Evolutionary conservation across 2,329 filamentous ascomycete genomes (phyloP).

Genomic region (Knufia fluminis): DNA sequence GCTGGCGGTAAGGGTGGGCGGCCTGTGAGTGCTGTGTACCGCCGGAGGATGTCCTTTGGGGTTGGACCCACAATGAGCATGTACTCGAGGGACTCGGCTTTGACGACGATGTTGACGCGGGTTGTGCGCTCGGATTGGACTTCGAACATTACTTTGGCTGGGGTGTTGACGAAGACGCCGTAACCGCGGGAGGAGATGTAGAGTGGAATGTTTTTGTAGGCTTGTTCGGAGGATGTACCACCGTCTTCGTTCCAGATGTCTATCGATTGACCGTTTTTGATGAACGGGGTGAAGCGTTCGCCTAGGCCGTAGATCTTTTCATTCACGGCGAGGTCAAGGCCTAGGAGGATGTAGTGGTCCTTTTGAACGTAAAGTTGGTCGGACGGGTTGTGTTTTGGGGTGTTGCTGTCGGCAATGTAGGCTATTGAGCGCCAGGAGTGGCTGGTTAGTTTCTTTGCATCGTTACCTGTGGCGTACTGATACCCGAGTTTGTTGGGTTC

Average conservation of each 20-base stretch:
- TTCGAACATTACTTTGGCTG: slow-evolving; percentile 61
- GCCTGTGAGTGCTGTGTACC: slow-evolving; percentile 60
- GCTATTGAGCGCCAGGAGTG: slow-evolving; percentile 34
- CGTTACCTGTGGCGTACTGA: slow-evolving; percentile 10
- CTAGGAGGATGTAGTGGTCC: slow-evolving; percentile 33
- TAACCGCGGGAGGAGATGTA: slow-evolving; percentile 55
- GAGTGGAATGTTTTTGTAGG: slow-evolving; percentile 36
- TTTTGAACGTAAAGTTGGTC: slow-evolving; percentile 32
- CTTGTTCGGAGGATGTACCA: slow-evolving; percentile 32
- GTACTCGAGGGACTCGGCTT: slow-evolving; percentile 62
- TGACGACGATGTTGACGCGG: slow-evolving; percentile 59
- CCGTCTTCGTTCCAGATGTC: slow-evolving; percentile 54
- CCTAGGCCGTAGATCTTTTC: slow-evolving; percentile 67
- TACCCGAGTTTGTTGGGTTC: slow-evolving; percentile 29
- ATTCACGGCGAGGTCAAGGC: slow-evolving; percentile 35
- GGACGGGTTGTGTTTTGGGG: slow-evolving; percentile 25
- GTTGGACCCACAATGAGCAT: slow-evolving; percentile 63
- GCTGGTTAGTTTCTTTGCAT: slow-evolving; percentile 27
- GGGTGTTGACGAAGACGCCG: slow-evolving; percentile 64
- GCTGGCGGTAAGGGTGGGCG: slow-evolving; percentile 55
- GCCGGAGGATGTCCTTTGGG: slow-evolving; percentile 61
- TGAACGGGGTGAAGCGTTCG: slow-evolving; percentile 66
- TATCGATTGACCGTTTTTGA: slow-evolving; percentile 64
- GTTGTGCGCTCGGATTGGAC: slow-evolving; percentile 65
- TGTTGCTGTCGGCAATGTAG: slow-evolving; percentile 29